Evolutionary conservation across 2,329 filamentous ascomycete species (phyloP), one percentile per base, ranked within the genome.

Genomic region (Ramichloridium luteum): DNA sequence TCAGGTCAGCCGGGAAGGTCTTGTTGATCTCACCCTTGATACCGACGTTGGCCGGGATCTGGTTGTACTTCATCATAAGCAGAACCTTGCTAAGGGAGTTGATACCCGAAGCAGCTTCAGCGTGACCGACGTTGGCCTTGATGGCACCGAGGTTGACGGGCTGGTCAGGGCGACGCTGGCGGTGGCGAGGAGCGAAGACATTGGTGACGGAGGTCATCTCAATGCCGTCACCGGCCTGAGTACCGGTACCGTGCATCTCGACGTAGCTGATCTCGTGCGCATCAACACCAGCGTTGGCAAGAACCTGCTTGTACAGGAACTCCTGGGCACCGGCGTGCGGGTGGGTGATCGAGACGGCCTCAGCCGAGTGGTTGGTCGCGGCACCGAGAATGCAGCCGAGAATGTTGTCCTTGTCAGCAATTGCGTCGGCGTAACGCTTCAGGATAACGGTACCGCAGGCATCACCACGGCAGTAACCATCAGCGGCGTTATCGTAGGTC

Each of bases 181-280:
- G 58, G 41, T 65, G 55, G 32, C 62, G 59, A 13, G 70, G 66
- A 27, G 71, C 73, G 44, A 78, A 79, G 13, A 70, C 62, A 29
- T 70, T 64, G 13, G 75, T 73, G 29, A 92, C 79, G 0, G 78
- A 84, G 1, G 73, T 65, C 77, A 88, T 86, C 54, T 93, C 85
- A 3, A 74, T 79, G 5, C 74, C 76, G 49, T 93, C 84, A 38
- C 81, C 84, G 17, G 80, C 82, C 54, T 90, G 81, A 0, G 82
- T 93, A 17, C 84, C 84, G 3, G 84, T 93, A 10, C 81, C 84
- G 54, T 93, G 83, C 76, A 90, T 84, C 57, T 92, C 84, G 6
- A 93, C 76, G 48, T 88, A 92, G 55, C 75, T 75, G 29, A 93
- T 69, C 40, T 86, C 79, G 30, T 74, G 68, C 2, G 82, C 78